Evolutionary conservation across 148 eudicot species (phyloP).

Genomic region (Chenopodium suecicum): DNA sequence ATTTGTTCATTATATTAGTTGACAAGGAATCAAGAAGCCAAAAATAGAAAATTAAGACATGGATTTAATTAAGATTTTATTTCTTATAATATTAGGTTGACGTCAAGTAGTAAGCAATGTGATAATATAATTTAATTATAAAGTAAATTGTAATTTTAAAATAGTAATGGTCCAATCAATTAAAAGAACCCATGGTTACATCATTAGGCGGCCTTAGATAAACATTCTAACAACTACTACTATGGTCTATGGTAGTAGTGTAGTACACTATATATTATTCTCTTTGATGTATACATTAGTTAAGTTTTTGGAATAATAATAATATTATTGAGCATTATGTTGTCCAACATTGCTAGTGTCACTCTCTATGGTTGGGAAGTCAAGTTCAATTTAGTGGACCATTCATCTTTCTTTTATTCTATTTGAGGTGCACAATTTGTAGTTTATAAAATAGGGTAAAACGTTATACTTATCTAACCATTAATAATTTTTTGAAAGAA

Average conservation of each 20-base stretch:
- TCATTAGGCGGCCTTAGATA: background rate
- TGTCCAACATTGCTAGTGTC: conserved; percentile 9
- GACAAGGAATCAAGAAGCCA: background rate
- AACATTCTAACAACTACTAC: background rate
- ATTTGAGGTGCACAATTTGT: background rate
- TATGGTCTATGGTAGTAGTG: too few relatives aligned
- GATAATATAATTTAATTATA: background rate
- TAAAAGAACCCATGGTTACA: background rate
- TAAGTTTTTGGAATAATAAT: background rate
- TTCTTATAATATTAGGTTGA: background rate
- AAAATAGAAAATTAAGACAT: background rate
- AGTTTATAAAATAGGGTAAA: background rate
- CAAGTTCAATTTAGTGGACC: conserved; percentile 5
- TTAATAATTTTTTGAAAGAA: too few relatives aligned
- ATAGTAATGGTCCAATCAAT: background rate
- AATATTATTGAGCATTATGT: background rate
- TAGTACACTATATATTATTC: background rate
- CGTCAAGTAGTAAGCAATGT: background rate
- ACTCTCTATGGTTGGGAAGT: conserved; percentile 1
- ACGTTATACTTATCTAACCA: too few relatives aligned
- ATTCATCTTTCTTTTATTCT: background rate
- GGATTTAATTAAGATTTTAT: background rate
- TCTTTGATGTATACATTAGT: conserved; percentile 9
- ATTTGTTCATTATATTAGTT: background rate
- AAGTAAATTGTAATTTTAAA: background rate